Percentiles rank a stretch among this genome's conserved stretches.
phyloP scores from a whole-genome alignment of 2,329 filamentous ascomycete species.

The Trichoderma guizhouense region DNA sequence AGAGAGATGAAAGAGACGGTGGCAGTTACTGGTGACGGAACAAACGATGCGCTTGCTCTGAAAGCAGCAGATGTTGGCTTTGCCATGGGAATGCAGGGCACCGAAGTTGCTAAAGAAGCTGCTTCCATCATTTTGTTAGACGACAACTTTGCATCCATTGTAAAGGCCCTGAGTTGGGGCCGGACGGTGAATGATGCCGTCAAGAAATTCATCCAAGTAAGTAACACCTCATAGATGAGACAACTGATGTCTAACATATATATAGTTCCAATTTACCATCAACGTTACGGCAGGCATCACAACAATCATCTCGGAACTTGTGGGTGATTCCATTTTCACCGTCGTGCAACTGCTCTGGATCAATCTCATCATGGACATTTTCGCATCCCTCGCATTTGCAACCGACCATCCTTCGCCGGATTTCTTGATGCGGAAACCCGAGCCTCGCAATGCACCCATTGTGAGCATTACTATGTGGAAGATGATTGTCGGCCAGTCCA shows the following conservation, averaged over 20 bases:
- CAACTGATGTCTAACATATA: background rate
- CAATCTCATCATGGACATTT: conserved; percentile 68
- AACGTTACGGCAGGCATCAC: conserved; percentile 65
- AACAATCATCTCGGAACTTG: conserved; percentile 61
- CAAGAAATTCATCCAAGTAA: conserved; percentile 59
- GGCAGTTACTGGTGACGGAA: conserved; percentile 64
- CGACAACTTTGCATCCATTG: conserved; percentile 63
- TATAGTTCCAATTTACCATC: conserved; percentile 61
- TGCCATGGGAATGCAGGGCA: conserved; percentile 65
- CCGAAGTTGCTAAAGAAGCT: conserved; percentile 64
- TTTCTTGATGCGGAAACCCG: conserved; percentile 63
- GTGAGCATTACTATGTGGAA: conserved; percentile 82
- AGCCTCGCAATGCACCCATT: conserved; percentile 68
- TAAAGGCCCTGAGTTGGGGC: conserved; percentile 60
- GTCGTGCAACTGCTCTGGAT: conserved; percentile 67
- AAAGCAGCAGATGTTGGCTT: conserved; percentile 66
- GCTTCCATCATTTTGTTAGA: conserved; percentile 64
- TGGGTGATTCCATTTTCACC: conserved; percentile 51
- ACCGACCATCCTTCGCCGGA: conserved; percentile 57
- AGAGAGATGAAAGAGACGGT: conserved; percentile 65
- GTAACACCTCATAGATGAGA: conserved; percentile 6
- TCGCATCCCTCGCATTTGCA: conserved; percentile 61
- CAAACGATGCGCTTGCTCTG: conserved; percentile 63
- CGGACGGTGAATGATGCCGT: conserved; percentile 62
- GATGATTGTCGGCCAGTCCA: conserved; percentile 79